Conservation (phyloP, 495 filamentous ascomycete species). For the Aspergillus cristatus region DNA sequence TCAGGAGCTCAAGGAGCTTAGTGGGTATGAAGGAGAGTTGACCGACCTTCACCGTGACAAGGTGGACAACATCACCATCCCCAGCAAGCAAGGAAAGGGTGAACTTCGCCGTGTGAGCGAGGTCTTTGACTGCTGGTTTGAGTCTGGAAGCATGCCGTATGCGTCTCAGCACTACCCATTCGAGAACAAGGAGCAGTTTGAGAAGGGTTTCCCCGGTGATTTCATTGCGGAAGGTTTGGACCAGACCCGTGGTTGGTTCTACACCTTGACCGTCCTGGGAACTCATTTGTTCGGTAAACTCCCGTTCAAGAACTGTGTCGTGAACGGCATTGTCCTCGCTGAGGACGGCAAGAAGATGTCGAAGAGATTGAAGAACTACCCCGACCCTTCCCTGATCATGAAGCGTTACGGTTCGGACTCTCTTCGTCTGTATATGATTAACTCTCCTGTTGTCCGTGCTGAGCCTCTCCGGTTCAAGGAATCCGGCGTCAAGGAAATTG, state of each 20-base stretch:
- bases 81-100: constrained; percentile 83
- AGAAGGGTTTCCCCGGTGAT: constrained; percentile 79
- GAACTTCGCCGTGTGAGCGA: constrained; percentile 71
- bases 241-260: constrained; percentile 96
- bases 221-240: constrained; percentile 97
- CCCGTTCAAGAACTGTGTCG: constrained; percentile 94
- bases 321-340: constrained; percentile 91
- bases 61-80: constrained; percentile 94
- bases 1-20: constrained; percentile 76
- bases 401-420: constrained; percentile 87
- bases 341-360: constrained; percentile 99
- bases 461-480: constrained; percentile 92
- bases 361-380: constrained; percentile 95
- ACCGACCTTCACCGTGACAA: constrained; percentile 92
- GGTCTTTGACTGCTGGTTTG: constrained; percentile 97
- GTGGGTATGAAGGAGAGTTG: constrained; percentile 75
- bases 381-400: constrained; percentile 81
- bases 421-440: constrained; percentile 89
- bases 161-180: constrained; percentile 91
- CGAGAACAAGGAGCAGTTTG: constrained; percentile 78
- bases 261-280: constrained; percentile 83
- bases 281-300: constrained; percentile 82
- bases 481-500: constrained; percentile 87
- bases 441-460: constrained; percentile 91
- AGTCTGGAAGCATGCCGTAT: constrained; percentile 94